Percentiles rank a stretch among this genome's conserved stretches.
phyloP scores from a whole-genome alignment of 208 protist species.

The Leishmania braziliensis region DNA sequence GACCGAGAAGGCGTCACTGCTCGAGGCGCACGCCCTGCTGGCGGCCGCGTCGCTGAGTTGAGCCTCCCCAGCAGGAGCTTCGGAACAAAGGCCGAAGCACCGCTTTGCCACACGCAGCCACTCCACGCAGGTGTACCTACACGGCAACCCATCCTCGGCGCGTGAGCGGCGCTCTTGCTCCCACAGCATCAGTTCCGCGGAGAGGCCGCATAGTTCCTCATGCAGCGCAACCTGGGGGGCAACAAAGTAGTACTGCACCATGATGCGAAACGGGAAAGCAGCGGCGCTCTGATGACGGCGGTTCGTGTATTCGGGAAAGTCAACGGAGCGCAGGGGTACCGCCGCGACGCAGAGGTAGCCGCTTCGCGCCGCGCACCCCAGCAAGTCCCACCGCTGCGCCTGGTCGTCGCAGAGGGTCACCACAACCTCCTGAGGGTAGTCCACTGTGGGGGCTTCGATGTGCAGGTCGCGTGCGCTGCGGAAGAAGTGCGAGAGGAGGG shows the following conservation, averaged over 20 bases:
- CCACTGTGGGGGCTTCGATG: neutral
- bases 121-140: slow-evolving; percentile 9
- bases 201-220: slow-evolving; percentile 14
- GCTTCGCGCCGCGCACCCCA: slow-evolving; percentile 36
- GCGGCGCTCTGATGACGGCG: slow-evolving; percentile 59
- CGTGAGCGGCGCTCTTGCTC: neutral
- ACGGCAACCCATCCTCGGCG: neutral
- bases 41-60: no score
- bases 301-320: slow-evolving; percentile 56
- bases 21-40: neutral
- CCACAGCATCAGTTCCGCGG: slow-evolving; percentile 12
- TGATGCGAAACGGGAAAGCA: slow-evolving; percentile 49
- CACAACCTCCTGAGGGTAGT: slow-evolving; percentile 30
- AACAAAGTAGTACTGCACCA: slow-evolving; percentile 74
- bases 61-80: neutral
- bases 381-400: slow-evolving; percentile 49
- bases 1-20: neutral
- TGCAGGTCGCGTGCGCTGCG: slow-evolving; percentile 23
- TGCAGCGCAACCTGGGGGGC: neutral
- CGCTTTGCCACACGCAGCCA: slow-evolving; percentile 17
- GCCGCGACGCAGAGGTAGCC: slow-evolving; percentile 57
- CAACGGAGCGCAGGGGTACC: slow-evolving; percentile 34
- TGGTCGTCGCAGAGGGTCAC: slow-evolving; percentile 64
- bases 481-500: slow-evolving; percentile 51
- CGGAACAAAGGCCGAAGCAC: neutral